Conservation (phyloP, 371 early-diverging fungal genomes). For the Amoeboradix gromovi region DNA sequence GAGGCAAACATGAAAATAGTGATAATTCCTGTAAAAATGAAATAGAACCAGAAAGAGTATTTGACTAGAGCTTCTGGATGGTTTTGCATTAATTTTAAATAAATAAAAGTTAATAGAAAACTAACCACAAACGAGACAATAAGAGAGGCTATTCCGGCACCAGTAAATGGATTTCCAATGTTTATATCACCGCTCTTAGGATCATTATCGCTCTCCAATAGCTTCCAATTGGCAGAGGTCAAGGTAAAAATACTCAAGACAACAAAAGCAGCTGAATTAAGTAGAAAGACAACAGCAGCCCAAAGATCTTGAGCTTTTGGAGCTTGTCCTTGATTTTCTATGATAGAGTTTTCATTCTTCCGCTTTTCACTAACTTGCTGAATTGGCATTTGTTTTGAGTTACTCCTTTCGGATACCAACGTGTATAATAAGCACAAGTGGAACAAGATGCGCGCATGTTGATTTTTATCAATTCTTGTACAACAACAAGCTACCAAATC, state of each 20-base stretch:
- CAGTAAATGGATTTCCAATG: neutral
- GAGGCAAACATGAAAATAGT: neutral
- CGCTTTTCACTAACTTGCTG: neutral
- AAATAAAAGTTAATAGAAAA: neutral
- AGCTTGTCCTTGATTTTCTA: neutral
- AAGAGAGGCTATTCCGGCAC: neutral
- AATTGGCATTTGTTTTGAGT: no score
- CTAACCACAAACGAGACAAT: neutral
- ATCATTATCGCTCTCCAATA: neutral
- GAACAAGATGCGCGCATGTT: no score
- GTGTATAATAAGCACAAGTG: no score
- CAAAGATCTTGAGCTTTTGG: neutral
- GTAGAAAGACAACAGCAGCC: neutral
- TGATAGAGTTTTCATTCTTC: neutral
- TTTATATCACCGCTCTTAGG: neutral
- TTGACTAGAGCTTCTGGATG: neutral
- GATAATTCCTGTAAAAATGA: neutral
- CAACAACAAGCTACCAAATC: no score
- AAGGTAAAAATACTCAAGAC: neutral
- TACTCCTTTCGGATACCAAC: no score
- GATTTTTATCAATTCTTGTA: no score
- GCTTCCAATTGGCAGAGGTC: neutral
- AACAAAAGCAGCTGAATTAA: neutral
- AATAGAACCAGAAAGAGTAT: neutral
- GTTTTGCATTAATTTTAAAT: neutral